A percentile compares a stretch with the other conserved stretches of the same genome.
Conservation (phyloP, 768 basidiomycete genomes). For the Tephrocybe sp. region DNA sequence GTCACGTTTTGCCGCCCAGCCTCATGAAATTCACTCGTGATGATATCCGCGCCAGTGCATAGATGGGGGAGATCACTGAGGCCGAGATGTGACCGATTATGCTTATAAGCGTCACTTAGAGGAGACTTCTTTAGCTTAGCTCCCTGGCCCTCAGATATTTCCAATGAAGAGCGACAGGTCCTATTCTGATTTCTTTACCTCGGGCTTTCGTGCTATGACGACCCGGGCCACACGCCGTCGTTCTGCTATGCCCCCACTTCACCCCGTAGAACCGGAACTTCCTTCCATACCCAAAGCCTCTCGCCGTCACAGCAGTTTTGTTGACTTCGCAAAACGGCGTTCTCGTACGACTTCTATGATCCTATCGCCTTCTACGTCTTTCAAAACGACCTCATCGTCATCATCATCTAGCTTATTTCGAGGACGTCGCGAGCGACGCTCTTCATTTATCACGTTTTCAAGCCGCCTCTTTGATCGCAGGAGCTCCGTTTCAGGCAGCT, state of each 20-base stretch:
- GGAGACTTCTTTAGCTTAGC: slow-evolving; percentile 9
- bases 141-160: slow-evolving; percentile 14
- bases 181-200: slow-evolving; percentile 49
- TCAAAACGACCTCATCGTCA: slow-evolving; percentile 3
- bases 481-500: slow-evolving; percentile 20
- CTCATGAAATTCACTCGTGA: slow-evolving; percentile 7
- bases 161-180: slow-evolving; percentile 21
- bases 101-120: slow-evolving; percentile 6
- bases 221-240: slow-evolving; percentile 14
- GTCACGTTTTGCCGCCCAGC: slow-evolving; percentile 2
- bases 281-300: slow-evolving; percentile 10
- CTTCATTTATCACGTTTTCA: slow-evolving; percentile 33
- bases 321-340: slow-evolving; percentile 19
- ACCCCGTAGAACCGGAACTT: not conserved
- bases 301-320: slow-evolving; percentile 13
- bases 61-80: slow-evolving; percentile 2
- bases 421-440: slow-evolving; percentile 23
- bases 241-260: slow-evolving; percentile 1
- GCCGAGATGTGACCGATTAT: slow-evolving; percentile 3
- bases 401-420: slow-evolving; percentile 5
- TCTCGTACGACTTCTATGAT: slow-evolving; percentile 30
- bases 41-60: slow-evolving; percentile 14
- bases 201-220: slow-evolving; percentile 41
- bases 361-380: slow-evolving; percentile 13
- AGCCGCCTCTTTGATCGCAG: slow-evolving; percentile 34